These are phyloP conservation scores for Penicillium dipodomyicola DNA, from an alignment of 495 filamentous ascomycete species.

Conservation along the genomic window DNA sequence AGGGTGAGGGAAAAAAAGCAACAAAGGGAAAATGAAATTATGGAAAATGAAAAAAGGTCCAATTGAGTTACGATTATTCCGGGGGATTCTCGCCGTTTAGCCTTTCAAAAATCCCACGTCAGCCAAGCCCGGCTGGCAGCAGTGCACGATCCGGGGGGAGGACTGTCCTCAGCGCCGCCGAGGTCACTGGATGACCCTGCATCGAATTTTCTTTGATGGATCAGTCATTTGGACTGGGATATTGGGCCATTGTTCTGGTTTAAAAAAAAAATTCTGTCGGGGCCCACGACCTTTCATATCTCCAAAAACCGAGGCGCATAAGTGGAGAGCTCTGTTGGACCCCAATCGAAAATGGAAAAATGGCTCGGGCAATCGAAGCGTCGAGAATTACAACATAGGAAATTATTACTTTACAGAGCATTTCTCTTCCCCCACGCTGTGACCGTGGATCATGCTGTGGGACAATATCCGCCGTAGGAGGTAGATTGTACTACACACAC, in stretches of 20 bases:
- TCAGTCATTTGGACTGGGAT: not conserved
- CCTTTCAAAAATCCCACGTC: constrained; percentile 28
- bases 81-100: constrained; percentile 40
- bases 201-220: not conserved
- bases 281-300: constrained; percentile 5
- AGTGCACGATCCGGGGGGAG: constrained; percentile 3
- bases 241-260: constrained; percentile 1
- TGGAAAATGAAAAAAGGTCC: not conserved
- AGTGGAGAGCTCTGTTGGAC: constrained; percentile 15
- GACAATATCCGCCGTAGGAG: not conserved
- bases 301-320: constrained; percentile 1
- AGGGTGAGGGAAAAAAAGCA: not conserved
- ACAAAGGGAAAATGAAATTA: not conserved
- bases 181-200: not conserved
- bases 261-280: constrained; percentile 2
- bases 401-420: not conserved
- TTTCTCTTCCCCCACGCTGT: not conserved
- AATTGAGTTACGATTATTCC: constrained; percentile 30
- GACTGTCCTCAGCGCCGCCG: constrained; percentile 4
- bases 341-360: constrained; percentile 13
- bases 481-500: not conserved
- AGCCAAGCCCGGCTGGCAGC: constrained; percentile 26
- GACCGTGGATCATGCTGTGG: constrained; percentile 8
- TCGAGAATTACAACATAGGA: constrained; percentile 16
- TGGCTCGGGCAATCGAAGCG: constrained; percentile 15